phyloP scores from a whole-genome alignment of 208 protist genomes.

The Leishmania tropica region DNA sequence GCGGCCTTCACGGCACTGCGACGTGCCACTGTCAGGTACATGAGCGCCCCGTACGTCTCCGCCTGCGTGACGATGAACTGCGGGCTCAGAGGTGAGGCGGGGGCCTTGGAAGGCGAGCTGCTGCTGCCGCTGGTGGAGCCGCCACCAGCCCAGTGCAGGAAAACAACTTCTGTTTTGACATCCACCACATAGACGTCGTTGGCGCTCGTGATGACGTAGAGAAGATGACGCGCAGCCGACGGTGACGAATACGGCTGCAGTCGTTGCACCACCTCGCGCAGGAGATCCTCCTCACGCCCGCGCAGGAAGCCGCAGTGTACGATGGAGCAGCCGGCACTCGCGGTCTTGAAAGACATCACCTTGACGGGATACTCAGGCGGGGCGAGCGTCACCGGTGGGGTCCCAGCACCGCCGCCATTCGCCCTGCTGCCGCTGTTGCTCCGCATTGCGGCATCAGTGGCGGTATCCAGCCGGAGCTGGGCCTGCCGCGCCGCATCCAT shows the following conservation, averaged over 20 bases:
- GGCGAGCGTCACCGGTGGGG: not conserved
- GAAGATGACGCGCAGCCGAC: slow-evolving; percentile 23
- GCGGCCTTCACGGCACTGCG: slow-evolving; percentile 10
- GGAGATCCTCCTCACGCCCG: slow-evolving; percentile 37
- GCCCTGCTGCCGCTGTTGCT: not conserved
- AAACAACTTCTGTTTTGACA: slow-evolving; percentile 23
- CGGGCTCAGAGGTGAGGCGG: slow-evolving; percentile 19
- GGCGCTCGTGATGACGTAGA: slow-evolving; percentile 31
- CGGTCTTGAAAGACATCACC: slow-evolving; percentile 23
- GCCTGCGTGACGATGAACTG: slow-evolving; percentile 31
- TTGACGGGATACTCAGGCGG: slow-evolving; percentile 28
- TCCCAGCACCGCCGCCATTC: not conserved
- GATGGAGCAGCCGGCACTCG: slow-evolving; percentile 19
- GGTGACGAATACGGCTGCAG: slow-evolving; percentile 4
- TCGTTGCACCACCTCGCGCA: slow-evolving; percentile 33
- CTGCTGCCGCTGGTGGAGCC: slow-evolving; percentile 8
- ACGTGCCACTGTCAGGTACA: slow-evolving; percentile 35
- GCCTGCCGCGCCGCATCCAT: slow-evolving; percentile 24
- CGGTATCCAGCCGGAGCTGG: slow-evolving; percentile 8
- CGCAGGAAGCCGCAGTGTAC: slow-evolving; percentile 36
- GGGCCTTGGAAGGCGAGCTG: not conserved
- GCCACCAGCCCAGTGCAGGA: slow-evolving; percentile 27
- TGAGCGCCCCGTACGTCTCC: slow-evolving; percentile 35
- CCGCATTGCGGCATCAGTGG: not conserved
- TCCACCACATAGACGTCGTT: slow-evolving; percentile 39